Base-by-base conservation (phyloP, 305 asterid species). In the Ilex paraguariensis region DNA sequence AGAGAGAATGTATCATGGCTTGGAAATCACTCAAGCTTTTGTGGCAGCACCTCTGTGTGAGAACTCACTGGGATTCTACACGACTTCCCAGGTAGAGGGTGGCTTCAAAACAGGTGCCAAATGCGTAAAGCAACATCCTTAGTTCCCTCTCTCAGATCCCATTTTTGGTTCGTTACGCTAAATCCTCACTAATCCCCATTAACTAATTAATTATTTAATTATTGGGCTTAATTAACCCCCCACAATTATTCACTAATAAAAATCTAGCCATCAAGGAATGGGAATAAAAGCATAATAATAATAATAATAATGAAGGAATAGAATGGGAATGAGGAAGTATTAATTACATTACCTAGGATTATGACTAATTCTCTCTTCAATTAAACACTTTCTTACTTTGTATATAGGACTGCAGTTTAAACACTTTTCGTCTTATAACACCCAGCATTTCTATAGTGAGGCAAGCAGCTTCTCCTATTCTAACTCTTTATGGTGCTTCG, bases 151-250 rank as follows among this genome's bases (percentile, higher is more conserved):
- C 57, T 59, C 57, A 60, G 66, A 66, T 75, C 74, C 76, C 58
- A 73, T 81, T 78, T 80, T 70, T 76, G 82, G 78, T 83, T 83
- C 84, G 84, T 83, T 74, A 83, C 84, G 83, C 57, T 68, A 53
- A 39, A 57, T 68, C 51, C 67, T 75, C 81, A 66, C 84, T 54
- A 70, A 61, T 70, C 86, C 86, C 87, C 31, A 85, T 78, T 69
- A 65, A 73, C 16, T 50, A 33, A 53, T 56, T 64, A 65, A 61
- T 28, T 39, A 14, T 31, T 67, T 72, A 10, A 21, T 21, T 21
- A 21, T 21, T 21, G 28, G 1, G 28, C 28, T 21, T 21, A 21
- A 21, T 21, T 1, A 21, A 21, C 28, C 28, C 28, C 28, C 28
- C 28, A 21, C 2, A 21, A 21, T 21, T 21, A 21, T 21, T 21